These are phyloP conservation scores for Drechmeria coniospora DNA, from an alignment of 2,329 filamentous ascomycete species.

Conservation along the genomic window DNA sequence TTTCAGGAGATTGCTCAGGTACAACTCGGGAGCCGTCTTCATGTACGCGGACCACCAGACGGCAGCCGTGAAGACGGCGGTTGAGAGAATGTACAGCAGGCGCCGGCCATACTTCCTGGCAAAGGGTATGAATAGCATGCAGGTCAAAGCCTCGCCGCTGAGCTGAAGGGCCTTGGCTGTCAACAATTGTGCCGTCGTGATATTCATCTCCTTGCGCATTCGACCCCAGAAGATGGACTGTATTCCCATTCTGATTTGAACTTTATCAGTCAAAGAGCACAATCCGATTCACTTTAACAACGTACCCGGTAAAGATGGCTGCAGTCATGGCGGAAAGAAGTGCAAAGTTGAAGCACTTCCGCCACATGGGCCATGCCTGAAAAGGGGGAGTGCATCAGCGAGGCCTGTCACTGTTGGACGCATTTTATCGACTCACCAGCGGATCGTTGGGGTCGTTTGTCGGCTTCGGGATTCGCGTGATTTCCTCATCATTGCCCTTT, in stretches of 20 bases:
- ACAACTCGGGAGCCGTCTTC: not conserved
- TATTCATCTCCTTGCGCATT: slow-evolving; percentile 10
- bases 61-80: not conserved
- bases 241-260: slow-evolving; percentile 3
- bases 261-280: not conserved
- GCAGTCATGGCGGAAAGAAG: slow-evolving; percentile 9
- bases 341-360: slow-evolving; percentile 10
- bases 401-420: not conserved
- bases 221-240: slow-evolving; percentile 10
- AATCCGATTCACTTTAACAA: not conserved
- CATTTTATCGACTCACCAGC: slow-evolving; percentile 2
- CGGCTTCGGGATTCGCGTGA: slow-evolving; percentile 1
- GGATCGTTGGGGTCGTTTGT: slow-evolving; percentile 3
- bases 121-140: not conserved
- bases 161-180: slow-evolving; percentile 13
- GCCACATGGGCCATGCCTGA: slow-evolving; percentile 10
- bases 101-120: not conserved
- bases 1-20: not conserved
- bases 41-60: not conserved
- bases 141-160: slow-evolving; percentile 6
- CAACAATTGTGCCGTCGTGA: slow-evolving; percentile 12
- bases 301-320: slow-evolving; percentile 10
- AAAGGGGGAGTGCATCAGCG: not conserved
- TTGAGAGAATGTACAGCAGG: not conserved
- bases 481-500: too few species aligned